Evolutionary conservation across 202 grass and related monocot genomes (phyloP).

Genomic region (Cymbopogon flexuosus): DNA sequence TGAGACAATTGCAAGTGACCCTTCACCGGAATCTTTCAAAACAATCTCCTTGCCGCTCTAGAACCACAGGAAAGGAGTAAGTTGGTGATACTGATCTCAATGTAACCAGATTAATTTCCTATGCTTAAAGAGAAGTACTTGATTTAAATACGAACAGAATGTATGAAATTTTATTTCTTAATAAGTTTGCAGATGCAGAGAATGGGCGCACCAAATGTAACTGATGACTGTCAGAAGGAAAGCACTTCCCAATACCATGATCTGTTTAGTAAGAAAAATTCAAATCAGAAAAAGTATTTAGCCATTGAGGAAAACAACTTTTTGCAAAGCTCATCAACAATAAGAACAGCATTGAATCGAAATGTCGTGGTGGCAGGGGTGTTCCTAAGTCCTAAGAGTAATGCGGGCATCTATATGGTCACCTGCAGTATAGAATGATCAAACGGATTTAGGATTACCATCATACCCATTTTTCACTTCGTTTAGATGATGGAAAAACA

Average conservation of each 20-base stretch:
- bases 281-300: not conserved
- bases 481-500: not conserved
- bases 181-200: not conserved
- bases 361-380: not conserved
- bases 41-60: constrained; percentile 42
- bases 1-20: constrained; percentile 32
- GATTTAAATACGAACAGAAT: not conserved
- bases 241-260: not conserved
- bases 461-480: not conserved
- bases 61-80: not conserved
- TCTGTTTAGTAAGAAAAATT: constrained; percentile 1
- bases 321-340: not conserved
- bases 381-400: not conserved
- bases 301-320: not conserved
- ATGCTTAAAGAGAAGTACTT: not conserved
- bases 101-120: not conserved
- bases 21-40: constrained; percentile 35
- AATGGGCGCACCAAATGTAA: constrained; percentile 10
- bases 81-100: not conserved
- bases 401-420: not conserved
- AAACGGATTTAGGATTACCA: not conserved
- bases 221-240: constrained; percentile 12
- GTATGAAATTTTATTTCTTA: not conserved
- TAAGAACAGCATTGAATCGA: not conserved
- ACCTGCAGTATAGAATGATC: not conserved